Percentiles rank a stretch among this genome's conserved stretches.
Evolutionary conservation across 2,329 filamentous ascomycete species (phyloP).

Genomic region (Penicillium paneum): DNA sequence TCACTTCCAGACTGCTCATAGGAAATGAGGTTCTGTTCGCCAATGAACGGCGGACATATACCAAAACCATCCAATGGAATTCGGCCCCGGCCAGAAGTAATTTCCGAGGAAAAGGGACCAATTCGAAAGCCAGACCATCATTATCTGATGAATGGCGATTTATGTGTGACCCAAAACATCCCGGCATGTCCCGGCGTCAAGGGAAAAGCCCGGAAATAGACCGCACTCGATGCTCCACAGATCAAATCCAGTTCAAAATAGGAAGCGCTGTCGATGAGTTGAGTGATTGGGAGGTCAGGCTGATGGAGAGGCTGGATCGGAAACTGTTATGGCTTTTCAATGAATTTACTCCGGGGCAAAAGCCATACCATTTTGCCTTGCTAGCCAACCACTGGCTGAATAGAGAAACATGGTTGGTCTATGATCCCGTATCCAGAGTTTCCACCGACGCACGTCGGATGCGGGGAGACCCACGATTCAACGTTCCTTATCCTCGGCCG

Average conservation of each 20-base stretch:
- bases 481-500: constrained; percentile 28
- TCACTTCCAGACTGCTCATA: background rate
- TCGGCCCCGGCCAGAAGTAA: constrained; percentile 1
- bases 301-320: constrained; percentile 36
- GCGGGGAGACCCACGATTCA: constrained; percentile 38
- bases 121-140: background rate
- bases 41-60: background rate
- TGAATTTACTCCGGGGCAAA: constrained; percentile 40
- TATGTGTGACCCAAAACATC: background rate
- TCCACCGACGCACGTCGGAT: constrained; percentile 29
- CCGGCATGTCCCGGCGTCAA: background rate
- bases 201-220: background rate
- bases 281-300: constrained; percentile 36
- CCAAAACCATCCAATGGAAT: constrained; percentile 3
- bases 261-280: constrained; percentile 14
- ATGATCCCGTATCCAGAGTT: constrained; percentile 39
- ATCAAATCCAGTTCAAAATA: background rate
- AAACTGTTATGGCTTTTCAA: constrained; percentile 39
- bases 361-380: constrained; percentile 40
- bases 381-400: constrained; percentile 46
- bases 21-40: background rate
- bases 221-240: background rate
- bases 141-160: constrained; percentile 5
- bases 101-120: background rate
- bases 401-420: constrained; percentile 39